Conservation (phyloP, 805 yeast genomes). For the Pichia pseudocactophila region DNA sequence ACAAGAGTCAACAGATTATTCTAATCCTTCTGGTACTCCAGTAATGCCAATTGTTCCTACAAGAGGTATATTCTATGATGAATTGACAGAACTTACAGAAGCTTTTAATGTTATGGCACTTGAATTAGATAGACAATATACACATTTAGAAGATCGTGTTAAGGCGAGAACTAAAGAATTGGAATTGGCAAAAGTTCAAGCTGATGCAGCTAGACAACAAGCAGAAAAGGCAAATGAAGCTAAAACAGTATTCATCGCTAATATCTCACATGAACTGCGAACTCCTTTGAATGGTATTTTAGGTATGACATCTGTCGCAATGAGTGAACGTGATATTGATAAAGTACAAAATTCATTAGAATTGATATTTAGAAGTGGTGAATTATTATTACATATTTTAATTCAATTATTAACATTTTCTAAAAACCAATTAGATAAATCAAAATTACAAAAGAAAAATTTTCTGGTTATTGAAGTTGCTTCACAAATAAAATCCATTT, state of each 20-base stretch:
- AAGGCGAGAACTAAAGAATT: slow-evolving; percentile 77
- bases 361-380: slow-evolving; percentile 86
- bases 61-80: slow-evolving; percentile 57
- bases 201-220: slow-evolving; percentile 34
- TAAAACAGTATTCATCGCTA: slow-evolving; percentile 86
- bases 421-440: slow-evolving; percentile 79
- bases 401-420: slow-evolving; percentile 88
- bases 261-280: slow-evolving; percentile 87
- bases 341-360: slow-evolving; percentile 69
- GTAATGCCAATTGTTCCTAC: slow-evolving; percentile 21
- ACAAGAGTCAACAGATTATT: neutral
- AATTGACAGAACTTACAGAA: slow-evolving; percentile 76
- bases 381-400: slow-evolving; percentile 74
- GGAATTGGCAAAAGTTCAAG: slow-evolving; percentile 80
- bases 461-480: slow-evolving; percentile 77
- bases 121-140: slow-evolving; percentile 76
- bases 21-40: slow-evolving; percentile 1
- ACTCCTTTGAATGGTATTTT: slow-evolving; percentile 94
- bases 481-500: slow-evolving; percentile 76
- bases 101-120: slow-evolving; percentile 90
- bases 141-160: slow-evolving; percentile 82
- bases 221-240: slow-evolving; percentile 91
- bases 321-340: slow-evolving; percentile 68
- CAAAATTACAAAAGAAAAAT: slow-evolving; percentile 74
- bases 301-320: slow-evolving; percentile 90